Evolutionary conservation across 352 stramenopile species (phyloP), one percentile per base, ranked within the genome.

Genomic region (Pythium vanterpoolii): DNA sequence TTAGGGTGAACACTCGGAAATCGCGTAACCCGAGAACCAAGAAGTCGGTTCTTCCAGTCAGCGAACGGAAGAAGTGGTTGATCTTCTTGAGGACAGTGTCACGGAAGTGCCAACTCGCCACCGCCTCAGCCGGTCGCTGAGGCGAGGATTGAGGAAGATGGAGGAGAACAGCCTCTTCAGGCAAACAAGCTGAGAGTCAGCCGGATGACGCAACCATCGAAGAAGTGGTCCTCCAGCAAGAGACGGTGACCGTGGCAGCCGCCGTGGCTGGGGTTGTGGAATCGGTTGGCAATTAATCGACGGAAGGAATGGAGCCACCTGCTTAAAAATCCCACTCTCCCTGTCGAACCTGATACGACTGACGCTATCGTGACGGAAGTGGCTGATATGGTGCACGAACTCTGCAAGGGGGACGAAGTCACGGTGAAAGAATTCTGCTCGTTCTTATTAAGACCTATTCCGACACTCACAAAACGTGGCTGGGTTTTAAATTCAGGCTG

Each of bases 401-500:
- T 56, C 4, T 45, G 31, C 48, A 45, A 44, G 24, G 10, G 45
- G 19, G 48, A 45, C 10, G 34, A 45, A 44, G 31, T 33, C 31
- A 44, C n/a, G 50, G 50, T 48, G 39, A 33, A 38, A 58, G 36
- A 38, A 24, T 21, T 11, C 34, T 58, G 48, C 50, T n/a, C 34
- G 24, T 40, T 46, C 24, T 23, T 58, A 23, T 33, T 56, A 8
- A 46, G 19, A 44, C 48, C 48, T 16, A 36, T 56, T 19, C 30
- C 11, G 9, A 56, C 48, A 24, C 5, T 56, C 31, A 56, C 48
- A 24, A 56, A 44, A 45, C 48, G 34, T 56, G 48, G 45, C 21
- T 33, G 42, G 24, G 24, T 49, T 30, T 26, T 49, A 5, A 24
- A 49, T 49, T 49, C 42, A 49, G 42, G 42, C 42, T 49, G 42